Evolutionary conservation across 179 eudicot species (phyloP), one percentile per base, ranked within the genome.

Genomic region (Gypsophila paniculata): DNA sequence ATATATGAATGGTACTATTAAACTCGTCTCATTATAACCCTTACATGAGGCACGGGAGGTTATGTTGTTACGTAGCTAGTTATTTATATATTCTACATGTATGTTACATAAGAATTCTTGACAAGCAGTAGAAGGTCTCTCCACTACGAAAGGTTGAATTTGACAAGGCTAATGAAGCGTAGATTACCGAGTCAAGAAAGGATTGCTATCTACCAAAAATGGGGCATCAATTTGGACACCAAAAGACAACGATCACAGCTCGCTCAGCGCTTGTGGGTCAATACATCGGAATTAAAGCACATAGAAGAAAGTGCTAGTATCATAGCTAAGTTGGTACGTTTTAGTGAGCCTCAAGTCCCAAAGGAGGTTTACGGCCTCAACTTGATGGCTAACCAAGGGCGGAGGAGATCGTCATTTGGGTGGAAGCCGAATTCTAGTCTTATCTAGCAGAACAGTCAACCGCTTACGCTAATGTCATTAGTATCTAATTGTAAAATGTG

Each of bases 321-420:
- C 14, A 87, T 91, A 26, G 93, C 90, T 15, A 89, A 77, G 73
- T 70, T 93, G 51, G 82, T 89, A 54, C 83, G 80, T 58, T 84
- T 86, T 66, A 73, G 76, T 2, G 81, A 82, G 48, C 81, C 79
- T 13, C 84, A 78, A 54, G 72, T 76, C 64, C 86, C 88, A 7
- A 89, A 84, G 62, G 96, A 87, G 74, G 85, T 87, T 78, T 82
- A 86, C 32, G 91, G 91, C 34, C 85, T 89, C 19, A 85, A 86
- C 58, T 74, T 87, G 73, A 70, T 83, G 64, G 81, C 88, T 29
- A 71, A 36, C 38, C 81, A 74, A 53, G 70, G 68, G n/a, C 74
- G 59, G 48, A 78, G 79, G 29, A 84, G 54, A 55, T 78, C 82
- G 39, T 76, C 82, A 49, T 76, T 73, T 65, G 52, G 77, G 18